Conservation (phyloP, 2,329 filamentous ascomycete genomes). For the Neofusicoccum sp. region DNA sequence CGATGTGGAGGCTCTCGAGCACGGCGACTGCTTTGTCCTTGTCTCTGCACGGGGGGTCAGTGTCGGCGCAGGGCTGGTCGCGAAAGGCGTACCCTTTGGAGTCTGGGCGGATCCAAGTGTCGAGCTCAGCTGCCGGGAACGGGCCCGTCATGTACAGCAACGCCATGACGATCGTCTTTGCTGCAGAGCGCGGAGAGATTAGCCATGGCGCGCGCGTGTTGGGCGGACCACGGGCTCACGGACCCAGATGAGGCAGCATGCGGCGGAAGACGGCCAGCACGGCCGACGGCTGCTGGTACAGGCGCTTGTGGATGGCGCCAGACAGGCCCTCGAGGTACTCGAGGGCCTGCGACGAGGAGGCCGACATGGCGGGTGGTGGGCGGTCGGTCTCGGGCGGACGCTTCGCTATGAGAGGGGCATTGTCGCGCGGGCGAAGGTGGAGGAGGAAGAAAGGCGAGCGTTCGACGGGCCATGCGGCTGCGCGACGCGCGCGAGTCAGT, state of each 20-base stretch:
- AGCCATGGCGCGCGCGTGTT: background rate
- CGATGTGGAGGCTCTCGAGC: constrained; percentile 81
- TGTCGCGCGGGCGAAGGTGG: constrained; percentile 21
- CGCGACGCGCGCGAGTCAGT: background rate
- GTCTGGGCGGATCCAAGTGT: constrained; percentile 77
- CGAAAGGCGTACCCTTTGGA: constrained; percentile 50
- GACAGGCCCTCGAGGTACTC: constrained; percentile 93
- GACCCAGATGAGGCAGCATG: constrained; percentile 91
- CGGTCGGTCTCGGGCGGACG: constrained; percentile 21
- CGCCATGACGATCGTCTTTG: constrained; percentile 94
- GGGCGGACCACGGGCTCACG: constrained; percentile 29
- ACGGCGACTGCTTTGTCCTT: constrained; percentile 81
- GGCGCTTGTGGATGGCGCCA: constrained; percentile 81
- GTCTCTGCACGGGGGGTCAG: constrained; percentile 51
- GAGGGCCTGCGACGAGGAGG: constrained; percentile 62
- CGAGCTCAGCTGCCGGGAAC: constrained; percentile 75
- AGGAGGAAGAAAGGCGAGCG: background rate
- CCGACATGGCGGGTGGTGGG: constrained; percentile 50
- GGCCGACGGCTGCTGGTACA: constrained; percentile 95
- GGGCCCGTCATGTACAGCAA: constrained; percentile 87
- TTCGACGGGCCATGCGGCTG: background rate
- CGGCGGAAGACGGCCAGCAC: constrained; percentile 93
- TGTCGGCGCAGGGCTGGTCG: too few species aligned
- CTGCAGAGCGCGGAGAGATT: constrained; percentile 43
- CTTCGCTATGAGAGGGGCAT: constrained; percentile 32